Evolutionary conservation across 2,329 filamentous ascomycete genomes (phyloP).

Genomic region (Epichloe uncinata): DNA sequence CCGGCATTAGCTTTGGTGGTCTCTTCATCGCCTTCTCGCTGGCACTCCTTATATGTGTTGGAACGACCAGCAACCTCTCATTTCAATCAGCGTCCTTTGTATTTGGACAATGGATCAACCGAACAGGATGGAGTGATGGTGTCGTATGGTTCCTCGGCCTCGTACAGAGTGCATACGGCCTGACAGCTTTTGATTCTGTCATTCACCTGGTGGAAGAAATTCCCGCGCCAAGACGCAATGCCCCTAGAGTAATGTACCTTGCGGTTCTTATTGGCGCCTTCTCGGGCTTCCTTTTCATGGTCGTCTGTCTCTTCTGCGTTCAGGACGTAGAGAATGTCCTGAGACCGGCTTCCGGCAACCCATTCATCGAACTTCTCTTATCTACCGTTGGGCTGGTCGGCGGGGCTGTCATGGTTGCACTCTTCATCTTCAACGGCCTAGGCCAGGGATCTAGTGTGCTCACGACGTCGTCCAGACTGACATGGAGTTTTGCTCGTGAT

Average conservation of each 20-base stretch:
- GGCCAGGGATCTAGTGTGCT: constrained; percentile 38
- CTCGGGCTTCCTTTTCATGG: constrained; percentile 37
- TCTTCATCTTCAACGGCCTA: constrained; percentile 43
- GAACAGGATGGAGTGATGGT: constrained; percentile 37
- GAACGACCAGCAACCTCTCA: constrained; percentile 25
- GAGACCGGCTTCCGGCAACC: constrained; percentile 25
- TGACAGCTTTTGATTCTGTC: constrained; percentile 44
- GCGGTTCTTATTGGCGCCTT: constrained; percentile 35
- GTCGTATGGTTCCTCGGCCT: constrained; percentile 46
- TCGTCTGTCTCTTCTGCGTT: constrained; percentile 37
- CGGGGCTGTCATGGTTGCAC: constrained; percentile 30
- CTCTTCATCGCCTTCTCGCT: constrained; percentile 39
- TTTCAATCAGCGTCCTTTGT: constrained; percentile 39
- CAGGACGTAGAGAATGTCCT: constrained; percentile 30
- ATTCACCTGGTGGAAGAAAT: constrained; percentile 47
- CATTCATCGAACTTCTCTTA: constrained; percentile 35
- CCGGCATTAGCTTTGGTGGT: constrained; percentile 37
- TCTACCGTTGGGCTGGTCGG: constrained; percentile 21
- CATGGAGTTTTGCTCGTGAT: constrained; percentile 42
- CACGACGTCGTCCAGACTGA: constrained; percentile 37
- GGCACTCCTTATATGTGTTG: constrained; percentile 38
- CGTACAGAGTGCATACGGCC: constrained; percentile 40
- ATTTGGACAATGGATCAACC: constrained; percentile 34
- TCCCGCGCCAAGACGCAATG: constrained; percentile 35
- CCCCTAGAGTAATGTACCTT: constrained; percentile 37